These are phyloP conservation scores for Alternaria sp. DNA, from an alignment of 2,329 filamentous ascomycete genomes.

Conservation along the genomic window DNA sequence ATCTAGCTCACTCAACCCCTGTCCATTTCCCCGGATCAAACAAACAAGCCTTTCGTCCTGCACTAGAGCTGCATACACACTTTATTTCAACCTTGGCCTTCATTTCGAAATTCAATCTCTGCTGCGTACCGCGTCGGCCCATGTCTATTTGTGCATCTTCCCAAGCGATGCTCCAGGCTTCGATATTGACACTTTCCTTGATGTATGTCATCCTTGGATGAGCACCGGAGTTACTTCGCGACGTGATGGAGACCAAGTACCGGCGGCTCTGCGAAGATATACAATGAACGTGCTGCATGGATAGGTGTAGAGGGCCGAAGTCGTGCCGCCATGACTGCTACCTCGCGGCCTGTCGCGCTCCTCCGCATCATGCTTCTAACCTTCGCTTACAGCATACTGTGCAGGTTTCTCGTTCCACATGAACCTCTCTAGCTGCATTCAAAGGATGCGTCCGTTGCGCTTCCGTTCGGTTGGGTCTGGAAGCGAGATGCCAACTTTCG, in stretches of 20 bases:
- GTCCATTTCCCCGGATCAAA: constrained; percentile 16
- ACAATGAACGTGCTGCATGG: neutral
- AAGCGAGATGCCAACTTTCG: neutral
- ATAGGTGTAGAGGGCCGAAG: neutral
- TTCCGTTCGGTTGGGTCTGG: neutral
- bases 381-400: neutral
- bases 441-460: neutral
- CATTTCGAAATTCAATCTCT: constrained; percentile 28
- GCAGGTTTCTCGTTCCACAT: neutral
- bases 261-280: constrained; percentile 23
- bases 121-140: constrained; percentile 12
- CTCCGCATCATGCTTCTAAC: neutral
- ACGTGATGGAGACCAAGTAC: constrained; percentile 22
- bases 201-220: constrained; percentile 24
- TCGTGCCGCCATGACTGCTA: neutral
- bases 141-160: constrained; percentile 14
- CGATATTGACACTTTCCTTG: constrained; percentile 23
- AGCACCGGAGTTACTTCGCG: constrained; percentile 5
- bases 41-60: constrained; percentile 23
- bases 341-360: neutral
- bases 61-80: constrained; percentile 38
- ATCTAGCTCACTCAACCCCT: constrained; percentile 20
- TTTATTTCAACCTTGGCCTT: constrained; percentile 39
- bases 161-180: constrained; percentile 13
- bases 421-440: neutral